A percentile compares a stretch with the other conserved stretches of the same genome.
Conservation (phyloP, 768 basidiomycete species). For the Suillus brevipes region DNA sequence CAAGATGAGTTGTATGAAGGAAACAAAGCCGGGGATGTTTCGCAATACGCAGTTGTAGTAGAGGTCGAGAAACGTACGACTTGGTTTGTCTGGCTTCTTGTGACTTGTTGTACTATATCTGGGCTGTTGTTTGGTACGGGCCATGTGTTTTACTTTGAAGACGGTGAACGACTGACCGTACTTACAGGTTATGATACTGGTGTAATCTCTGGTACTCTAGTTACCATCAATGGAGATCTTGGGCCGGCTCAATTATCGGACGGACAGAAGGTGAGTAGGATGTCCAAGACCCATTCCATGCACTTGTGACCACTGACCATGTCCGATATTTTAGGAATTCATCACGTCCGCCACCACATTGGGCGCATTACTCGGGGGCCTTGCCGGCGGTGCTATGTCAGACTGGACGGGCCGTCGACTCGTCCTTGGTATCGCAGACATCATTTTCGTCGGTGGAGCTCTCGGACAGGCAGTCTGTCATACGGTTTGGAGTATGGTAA, state of each 20-base stretch:
- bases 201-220: slow-evolving; percentile 78
- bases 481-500: slow-evolving; percentile 69
- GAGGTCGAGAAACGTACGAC: slow-evolving; percentile 69
- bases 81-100: slow-evolving; percentile 78
- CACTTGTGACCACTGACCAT: neutral
- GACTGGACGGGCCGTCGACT: slow-evolving; percentile 69
- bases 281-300: neutral
- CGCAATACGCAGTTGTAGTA: slow-evolving; percentile 57
- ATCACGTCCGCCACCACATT: slow-evolving; percentile 80
- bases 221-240: slow-evolving; percentile 68
- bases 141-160: neutral
- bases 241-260: slow-evolving; percentile 56
- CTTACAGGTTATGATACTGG: slow-evolving; percentile 75
- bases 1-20: slow-evolving; percentile 17
- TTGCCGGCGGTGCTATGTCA: slow-evolving; percentile 66
- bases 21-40: slow-evolving; percentile 47
- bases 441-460: slow-evolving; percentile 76
- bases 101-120: slow-evolving; percentile 71
- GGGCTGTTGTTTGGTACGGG: slow-evolving; percentile 71
- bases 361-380: slow-evolving; percentile 74
- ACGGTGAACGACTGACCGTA: slow-evolving; percentile 5
- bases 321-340: slow-evolving; percentile 52
- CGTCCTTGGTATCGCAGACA: slow-evolving; percentile 65
- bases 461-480: slow-evolving; percentile 69
- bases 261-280: slow-evolving; percentile 54